phyloP scores from a whole-genome alignment of 257 asterid genomes.

The Solanum piurae region DNA sequence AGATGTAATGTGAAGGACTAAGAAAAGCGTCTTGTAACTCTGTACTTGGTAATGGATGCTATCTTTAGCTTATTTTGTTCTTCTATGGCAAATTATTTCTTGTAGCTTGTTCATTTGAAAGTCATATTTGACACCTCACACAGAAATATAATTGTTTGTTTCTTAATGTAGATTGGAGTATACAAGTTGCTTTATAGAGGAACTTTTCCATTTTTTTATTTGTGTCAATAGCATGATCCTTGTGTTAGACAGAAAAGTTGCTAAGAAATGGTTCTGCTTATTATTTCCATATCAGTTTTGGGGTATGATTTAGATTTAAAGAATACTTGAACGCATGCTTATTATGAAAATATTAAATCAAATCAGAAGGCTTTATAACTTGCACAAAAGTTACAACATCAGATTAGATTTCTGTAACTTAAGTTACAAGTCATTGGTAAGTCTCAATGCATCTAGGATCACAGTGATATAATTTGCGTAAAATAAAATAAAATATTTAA shows the following conservation, averaged over 20 bases:
- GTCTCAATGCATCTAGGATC: background rate
- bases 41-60: background rate
- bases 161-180: background rate
- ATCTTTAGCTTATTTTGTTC: background rate
- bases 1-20: background rate
- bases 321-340: background rate
- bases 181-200: background rate
- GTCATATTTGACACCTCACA: background rate
- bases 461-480: background rate
- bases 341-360: background rate
- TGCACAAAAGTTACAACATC: background rate
- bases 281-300: background rate
- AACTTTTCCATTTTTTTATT: background rate
- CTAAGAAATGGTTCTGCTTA: background rate
- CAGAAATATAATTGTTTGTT: background rate
- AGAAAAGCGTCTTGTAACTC: background rate
- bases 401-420: background rate
- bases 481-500: background rate
- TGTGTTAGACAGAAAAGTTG: slow-evolving; percentile 5
- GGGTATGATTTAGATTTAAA: background rate
- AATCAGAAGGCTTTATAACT: background rate
- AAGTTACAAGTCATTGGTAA: background rate
- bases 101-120: background rate
- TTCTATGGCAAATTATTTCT: background rate
- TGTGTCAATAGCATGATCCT: background rate